These are phyloP conservation scores for Coleophoma eucalyptorum DNA, from an alignment of 2,329 filamentous ascomycete genomes.

Conservation along the genomic window DNA sequence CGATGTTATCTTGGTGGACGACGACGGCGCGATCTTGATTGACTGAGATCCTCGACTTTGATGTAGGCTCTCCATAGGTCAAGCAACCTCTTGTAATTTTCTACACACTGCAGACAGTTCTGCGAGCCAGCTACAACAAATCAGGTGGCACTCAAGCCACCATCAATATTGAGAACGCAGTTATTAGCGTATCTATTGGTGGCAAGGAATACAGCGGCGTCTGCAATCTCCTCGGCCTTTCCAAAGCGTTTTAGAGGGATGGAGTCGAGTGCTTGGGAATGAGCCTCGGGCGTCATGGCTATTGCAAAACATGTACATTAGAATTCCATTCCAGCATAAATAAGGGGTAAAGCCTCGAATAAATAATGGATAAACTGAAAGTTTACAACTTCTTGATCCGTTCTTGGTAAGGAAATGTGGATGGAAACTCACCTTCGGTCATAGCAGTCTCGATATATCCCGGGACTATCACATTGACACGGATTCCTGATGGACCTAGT, in stretches of 20 bases:
- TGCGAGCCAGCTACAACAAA: background rate
- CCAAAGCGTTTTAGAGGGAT: slow-evolving; percentile 70
- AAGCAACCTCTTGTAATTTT: too few relatives aligned
- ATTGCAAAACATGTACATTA: slow-evolving; percentile 27
- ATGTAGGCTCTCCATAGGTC: too few relatives aligned
- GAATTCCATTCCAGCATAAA: slow-evolving; percentile 5
- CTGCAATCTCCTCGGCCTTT: slow-evolving; percentile 67
- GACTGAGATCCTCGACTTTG: slow-evolving; percentile 36
- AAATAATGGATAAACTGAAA: slow-evolving; percentile 1
- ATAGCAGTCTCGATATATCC: slow-evolving; percentile 82
- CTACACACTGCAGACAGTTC: too few relatives aligned
- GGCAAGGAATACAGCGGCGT: slow-evolving; percentile 74
- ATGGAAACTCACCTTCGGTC: slow-evolving; percentile 57
- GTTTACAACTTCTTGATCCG: background rate
- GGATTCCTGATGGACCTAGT: slow-evolving; percentile 55
- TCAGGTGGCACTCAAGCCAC: slow-evolving; percentile 69
- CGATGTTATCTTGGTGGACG: slow-evolving; percentile 24
- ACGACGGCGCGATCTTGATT: slow-evolving; percentile 63
- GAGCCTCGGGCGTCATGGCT: slow-evolving; percentile 38
- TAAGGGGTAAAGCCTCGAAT: slow-evolving; percentile 16
- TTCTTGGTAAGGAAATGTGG: background rate
- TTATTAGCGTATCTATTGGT: slow-evolving; percentile 83
- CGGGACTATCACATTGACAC: slow-evolving; percentile 78
- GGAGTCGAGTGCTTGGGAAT: slow-evolving; percentile 31
- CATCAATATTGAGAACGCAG: slow-evolving; percentile 81